These are phyloP conservation scores for Cymodocea nodosa DNA, from an alignment of 116 monocot species.

Conservation along the genomic window DNA sequence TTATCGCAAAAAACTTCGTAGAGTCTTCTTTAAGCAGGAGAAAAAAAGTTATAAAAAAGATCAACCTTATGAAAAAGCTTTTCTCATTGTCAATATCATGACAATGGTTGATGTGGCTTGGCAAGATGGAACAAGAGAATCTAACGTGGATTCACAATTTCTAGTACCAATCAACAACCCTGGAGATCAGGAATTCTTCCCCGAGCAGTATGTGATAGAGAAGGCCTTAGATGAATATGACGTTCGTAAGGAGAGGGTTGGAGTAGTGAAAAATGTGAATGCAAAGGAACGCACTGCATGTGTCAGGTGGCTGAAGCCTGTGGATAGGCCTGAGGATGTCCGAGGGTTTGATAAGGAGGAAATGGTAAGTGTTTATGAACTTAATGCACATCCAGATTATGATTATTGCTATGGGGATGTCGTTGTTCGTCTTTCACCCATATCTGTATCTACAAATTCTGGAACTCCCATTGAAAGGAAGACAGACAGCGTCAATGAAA, in stretches of 20 bases:
- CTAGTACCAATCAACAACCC: conserved; percentile 67
- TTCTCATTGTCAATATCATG: conserved; percentile 43
- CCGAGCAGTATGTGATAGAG: conserved; percentile 92
- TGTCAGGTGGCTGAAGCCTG: conserved; percentile 75
- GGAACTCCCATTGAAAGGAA: conserved; percentile 11
- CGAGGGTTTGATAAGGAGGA: conserved; percentile 56
- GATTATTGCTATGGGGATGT: conserved; percentile 91
- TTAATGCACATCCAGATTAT: conserved; percentile 93
- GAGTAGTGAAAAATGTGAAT: conserved; percentile 72
- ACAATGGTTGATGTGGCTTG: conserved; percentile 82
- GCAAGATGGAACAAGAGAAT: conserved; percentile 82
- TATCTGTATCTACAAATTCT: conserved; percentile 21
- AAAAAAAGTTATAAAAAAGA: conserved; percentile 54
- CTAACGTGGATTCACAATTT: conserved; percentile 44
- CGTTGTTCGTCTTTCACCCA: conserved; percentile 71
- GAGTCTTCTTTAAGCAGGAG: conserved; percentile 59
- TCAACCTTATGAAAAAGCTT: conserved; percentile 61
- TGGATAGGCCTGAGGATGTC: conserved; percentile 40
- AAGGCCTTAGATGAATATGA: conserved; percentile 53
- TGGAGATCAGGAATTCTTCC: conserved; percentile 87
- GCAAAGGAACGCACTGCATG: conserved; percentile 65
- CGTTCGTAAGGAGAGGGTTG: conserved; percentile 42
- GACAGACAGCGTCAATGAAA: conserved; percentile 6
- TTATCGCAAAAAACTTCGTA: conserved; percentile 65
- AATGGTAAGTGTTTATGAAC: conserved; percentile 88